These are phyloP conservation scores for Vigna nakashimae DNA, from an alignment of 306 rosid genomes.

Conservation along the genomic window DNA sequence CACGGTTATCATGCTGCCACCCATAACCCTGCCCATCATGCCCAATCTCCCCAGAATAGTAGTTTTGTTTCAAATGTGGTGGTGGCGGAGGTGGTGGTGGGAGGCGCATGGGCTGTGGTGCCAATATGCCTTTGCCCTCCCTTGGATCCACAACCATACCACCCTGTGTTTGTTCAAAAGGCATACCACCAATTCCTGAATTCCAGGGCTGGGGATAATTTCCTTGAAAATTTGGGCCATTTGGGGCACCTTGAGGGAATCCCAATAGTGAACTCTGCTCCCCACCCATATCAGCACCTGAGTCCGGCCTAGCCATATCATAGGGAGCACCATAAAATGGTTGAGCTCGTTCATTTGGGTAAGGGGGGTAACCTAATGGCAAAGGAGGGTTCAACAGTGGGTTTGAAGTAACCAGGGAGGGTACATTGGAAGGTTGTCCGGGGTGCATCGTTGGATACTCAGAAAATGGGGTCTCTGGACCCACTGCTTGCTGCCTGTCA, in stretches of 20 bases:
- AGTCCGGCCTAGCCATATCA: conserved; percentile 78
- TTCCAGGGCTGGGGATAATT: conserved; percentile 81
- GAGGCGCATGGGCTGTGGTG: conserved; percentile 64
- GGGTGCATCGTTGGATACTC: conserved; percentile 82
- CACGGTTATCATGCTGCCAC: conserved; percentile 76
- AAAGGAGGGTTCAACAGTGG: conserved; percentile 73
- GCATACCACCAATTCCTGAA: conserved; percentile 62
- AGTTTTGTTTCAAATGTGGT: conserved; percentile 64
- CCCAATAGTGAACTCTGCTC: conserved; percentile 81
- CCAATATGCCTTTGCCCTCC: conserved; percentile 78
- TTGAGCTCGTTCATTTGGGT: conserved; percentile 76
- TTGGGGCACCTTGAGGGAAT: conserved; percentile 67
- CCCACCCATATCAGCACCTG: conserved; percentile 64
- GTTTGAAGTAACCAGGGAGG: conserved; percentile 68
- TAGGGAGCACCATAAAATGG: conserved; percentile 74
- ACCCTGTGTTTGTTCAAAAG: conserved; percentile 69
- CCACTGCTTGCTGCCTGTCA: conserved; percentile 75
- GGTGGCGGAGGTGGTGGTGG: conserved; percentile 78
- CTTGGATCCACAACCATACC: conserved; percentile 70
- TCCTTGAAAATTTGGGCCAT: conserved; percentile 62
- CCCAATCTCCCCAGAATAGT: conserved; percentile 64
- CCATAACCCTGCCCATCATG: conserved; percentile 71
- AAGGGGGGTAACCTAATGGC: conserved; percentile 74
- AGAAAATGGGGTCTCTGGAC: conserved; percentile 61
- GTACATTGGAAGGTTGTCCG: conserved; percentile 61